A percentile compares a stretch with the other conserved stretches of the same genome.
Evolutionary conservation across 495 filamentous ascomycete genomes (phyloP).

Genomic region (Bombardia bombarda): DNA sequence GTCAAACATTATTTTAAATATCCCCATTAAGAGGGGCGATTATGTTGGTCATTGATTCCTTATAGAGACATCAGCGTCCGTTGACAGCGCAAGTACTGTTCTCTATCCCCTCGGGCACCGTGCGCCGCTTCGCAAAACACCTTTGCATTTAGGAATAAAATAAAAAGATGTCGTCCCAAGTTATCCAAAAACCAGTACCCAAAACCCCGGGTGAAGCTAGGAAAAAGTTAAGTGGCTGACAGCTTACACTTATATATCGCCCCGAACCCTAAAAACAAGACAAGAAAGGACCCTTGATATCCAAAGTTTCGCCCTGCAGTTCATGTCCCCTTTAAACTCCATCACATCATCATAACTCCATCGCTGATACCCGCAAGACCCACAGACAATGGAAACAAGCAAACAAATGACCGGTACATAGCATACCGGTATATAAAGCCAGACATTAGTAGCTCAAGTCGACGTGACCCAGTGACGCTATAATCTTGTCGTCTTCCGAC

Average conservation of each 20-base stretch:
- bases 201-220: not conserved
- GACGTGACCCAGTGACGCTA: slow-evolving; percentile 25
- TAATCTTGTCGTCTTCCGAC: slow-evolving; percentile 23
- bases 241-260: not conserved
- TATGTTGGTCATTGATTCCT: no score
- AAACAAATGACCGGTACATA: slow-evolving; percentile 3
- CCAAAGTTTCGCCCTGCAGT: not conserved
- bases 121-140: slow-evolving; percentile 3
- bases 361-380: slow-evolving; percentile 24
- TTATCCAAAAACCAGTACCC: not conserved
- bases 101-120: slow-evolving; percentile 4
- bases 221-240: slow-evolving; percentile 1
- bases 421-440: slow-evolving; percentile 4
- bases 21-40: no score
- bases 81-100: not conserved
- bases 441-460: slow-evolving; percentile 29
- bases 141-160: no score
- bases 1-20: no score
- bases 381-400: slow-evolving; percentile 9
- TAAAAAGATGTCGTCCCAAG: slow-evolving; percentile 1
- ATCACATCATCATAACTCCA: slow-evolving; percentile 24
- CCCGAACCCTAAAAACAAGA: not conserved
- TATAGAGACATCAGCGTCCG: no score
- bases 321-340: slow-evolving; percentile 16
- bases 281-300: not conserved